These are phyloP conservation scores for Acephala macrosclerotiorum DNA, from an alignment of 2,329 filamentous ascomycete genomes.

Conservation along the genomic window DNA sequence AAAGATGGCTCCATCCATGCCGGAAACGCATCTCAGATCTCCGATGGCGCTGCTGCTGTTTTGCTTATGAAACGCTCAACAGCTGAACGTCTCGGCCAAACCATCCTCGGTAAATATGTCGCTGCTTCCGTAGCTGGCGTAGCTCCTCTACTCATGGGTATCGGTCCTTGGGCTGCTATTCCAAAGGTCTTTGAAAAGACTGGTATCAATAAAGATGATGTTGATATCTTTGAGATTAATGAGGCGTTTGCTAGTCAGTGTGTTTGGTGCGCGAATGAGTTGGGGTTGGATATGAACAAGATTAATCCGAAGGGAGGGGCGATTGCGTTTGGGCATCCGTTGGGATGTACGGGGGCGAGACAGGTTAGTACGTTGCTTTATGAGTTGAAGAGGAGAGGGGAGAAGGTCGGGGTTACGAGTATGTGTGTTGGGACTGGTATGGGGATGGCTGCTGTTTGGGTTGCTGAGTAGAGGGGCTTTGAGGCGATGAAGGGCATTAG, in stretches of 20 bases:
- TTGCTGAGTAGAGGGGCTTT: slow-evolving; percentile 73
- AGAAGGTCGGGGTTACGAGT: slow-evolving; percentile 89
- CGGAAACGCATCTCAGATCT: slow-evolving; percentile 95
- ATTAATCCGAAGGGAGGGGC: slow-evolving; percentile 97
- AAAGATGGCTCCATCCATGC: slow-evolving; percentile 95
- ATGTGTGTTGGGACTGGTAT: slow-evolving; percentile 98
- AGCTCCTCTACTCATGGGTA: slow-evolving; percentile 91
- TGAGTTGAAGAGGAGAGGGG: slow-evolving; percentile 82
- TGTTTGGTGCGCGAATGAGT: slow-evolving; percentile 89
- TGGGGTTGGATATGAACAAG: slow-evolving; percentile 83
- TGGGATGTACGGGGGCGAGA: slow-evolving; percentile 92
- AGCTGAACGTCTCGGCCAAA: slow-evolving; percentile 86
- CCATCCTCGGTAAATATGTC: slow-evolving; percentile 92
- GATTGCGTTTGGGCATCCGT: slow-evolving; percentile 93
- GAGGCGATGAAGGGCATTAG: neutral
- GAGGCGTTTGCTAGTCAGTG: slow-evolving; percentile 98
- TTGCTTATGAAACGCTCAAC: slow-evolving; percentile 94
- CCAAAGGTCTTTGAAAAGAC: slow-evolving; percentile 89
- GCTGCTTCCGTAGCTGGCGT: slow-evolving; percentile 86
- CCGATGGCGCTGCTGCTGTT: slow-evolving; percentile 93
- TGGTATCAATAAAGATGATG: slow-evolving; percentile 85
- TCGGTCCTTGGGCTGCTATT: slow-evolving; percentile 95
- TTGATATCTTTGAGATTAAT: slow-evolving; percentile 99
- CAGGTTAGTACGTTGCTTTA: slow-evolving; percentile 93
- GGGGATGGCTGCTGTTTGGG: slow-evolving; percentile 98